Percentiles rank a stretch among this genome's conserved stretches.
Conservation (phyloP, 2,329 filamentous ascomycete genomes). For the Botrytis paeoniae region DNA sequence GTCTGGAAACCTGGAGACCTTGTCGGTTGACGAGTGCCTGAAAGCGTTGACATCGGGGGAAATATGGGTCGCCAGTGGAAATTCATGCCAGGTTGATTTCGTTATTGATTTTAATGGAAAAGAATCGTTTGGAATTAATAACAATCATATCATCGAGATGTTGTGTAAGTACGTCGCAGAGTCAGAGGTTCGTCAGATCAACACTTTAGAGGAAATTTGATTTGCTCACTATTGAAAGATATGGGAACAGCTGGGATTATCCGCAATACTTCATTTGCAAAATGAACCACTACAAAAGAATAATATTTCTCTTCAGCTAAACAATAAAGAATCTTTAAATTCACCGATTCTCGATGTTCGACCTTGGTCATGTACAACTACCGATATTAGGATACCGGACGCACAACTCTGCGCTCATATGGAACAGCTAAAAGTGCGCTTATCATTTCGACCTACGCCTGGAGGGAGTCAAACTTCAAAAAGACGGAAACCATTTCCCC, state of each 20-base stretch:
- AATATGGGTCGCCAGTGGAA: constrained; percentile 31
- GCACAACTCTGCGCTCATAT: constrained; percentile 25
- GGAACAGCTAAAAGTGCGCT: constrained; percentile 27
- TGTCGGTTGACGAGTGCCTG: constrained; percentile 14
- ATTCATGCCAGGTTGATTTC: constrained; percentile 27
- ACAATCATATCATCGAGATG: constrained; percentile 20
- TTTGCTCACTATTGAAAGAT: constrained; percentile 27
- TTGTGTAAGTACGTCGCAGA: constrained; percentile 27
- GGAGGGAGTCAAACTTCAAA: not conserved
- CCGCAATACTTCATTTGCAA: constrained; percentile 20
- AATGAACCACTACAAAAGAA: not conserved
- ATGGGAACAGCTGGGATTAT: constrained; percentile 32
- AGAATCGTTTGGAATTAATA: not conserved
- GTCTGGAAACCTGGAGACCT: not conserved
- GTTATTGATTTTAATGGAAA: constrained; percentile 26
- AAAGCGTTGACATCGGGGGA: constrained; percentile 28
- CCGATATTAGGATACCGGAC: constrained; percentile 26
- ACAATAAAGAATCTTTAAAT: constrained; percentile 19
- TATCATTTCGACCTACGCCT: constrained; percentile 23
- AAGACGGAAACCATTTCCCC: not conserved
- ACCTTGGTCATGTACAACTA: constrained; percentile 9
- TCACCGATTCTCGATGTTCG: not conserved
- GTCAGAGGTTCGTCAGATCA: constrained; percentile 25
- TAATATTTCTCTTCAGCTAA: constrained; percentile 27
- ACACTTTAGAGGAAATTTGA: not conserved